Evolutionary conservation across 176 grass and related monocot species (phyloP), one percentile per base, ranked within the genome.

Genomic region (Olyra latifolia): DNA sequence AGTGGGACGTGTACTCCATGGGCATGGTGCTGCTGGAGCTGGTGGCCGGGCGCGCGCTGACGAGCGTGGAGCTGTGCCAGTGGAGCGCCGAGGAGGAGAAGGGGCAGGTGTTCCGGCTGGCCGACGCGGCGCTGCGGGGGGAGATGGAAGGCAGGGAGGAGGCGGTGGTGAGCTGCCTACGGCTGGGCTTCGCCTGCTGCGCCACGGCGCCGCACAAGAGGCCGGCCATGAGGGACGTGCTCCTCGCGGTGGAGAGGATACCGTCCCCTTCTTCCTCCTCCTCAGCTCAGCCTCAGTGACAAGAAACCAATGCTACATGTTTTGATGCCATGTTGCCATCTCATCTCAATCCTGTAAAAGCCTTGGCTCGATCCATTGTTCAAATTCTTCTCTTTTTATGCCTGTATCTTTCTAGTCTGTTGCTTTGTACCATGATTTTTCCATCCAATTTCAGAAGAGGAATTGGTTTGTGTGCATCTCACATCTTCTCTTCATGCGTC

Each of bases 1-100:
- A 85, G 79, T 92, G 87, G 89, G 89, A 94, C 80, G 87, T 98
- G 30, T 94, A 91, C 91, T 84, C 92, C 2, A 94, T 92, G 19
- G 95, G 95, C 16, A 76, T 94, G 72, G 75, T 94, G 53, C 45
- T 98, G 48, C 83, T 98, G 6, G 95, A 98, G 79, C 83, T 98
- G 71, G 80, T 98, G 52, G 86, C 95, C 22, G 92, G 95, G 52
- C 89, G 89, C 35, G 77, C 86, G 71, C 75, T 94, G 60, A 76
- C 89, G 28, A 84, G 87, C 67, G 43, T 94, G 69, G 92, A 98
- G 82, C 59, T 98, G 7, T 90, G 85, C 67, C 95, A 91, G 41
- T 86, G 80, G 82, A 71, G 64, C 47, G 64, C 45, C 53, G 81
- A 52, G n/a, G 91, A 74, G 69, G 32, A 80, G 19, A 78, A 8